A percentile compares a stretch with the other conserved stretches of the same genome.
Evolutionary conservation across 345 rosid species (phyloP).

Genomic region (Erucastrum elatum): DNA sequence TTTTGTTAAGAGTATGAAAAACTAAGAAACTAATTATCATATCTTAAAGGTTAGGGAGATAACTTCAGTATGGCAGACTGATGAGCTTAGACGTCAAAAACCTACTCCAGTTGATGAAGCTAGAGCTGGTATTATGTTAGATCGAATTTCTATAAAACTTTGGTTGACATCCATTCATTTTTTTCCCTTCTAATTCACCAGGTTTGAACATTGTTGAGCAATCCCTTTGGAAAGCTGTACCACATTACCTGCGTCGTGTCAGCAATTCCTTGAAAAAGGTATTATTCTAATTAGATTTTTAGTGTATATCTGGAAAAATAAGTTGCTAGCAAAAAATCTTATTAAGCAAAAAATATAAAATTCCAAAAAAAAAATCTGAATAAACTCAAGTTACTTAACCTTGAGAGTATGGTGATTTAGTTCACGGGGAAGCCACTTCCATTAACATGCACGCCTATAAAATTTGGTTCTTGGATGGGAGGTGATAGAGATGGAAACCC

Average conservation of each 20-base stretch:
- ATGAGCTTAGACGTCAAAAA: slow-evolving; percentile 92
- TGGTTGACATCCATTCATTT: neutral
- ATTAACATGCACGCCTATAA: slow-evolving; percentile 85
- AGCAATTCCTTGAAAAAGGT: slow-evolving; percentile 92
- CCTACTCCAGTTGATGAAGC: slow-evolving; percentile 98
- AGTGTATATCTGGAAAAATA: neutral
- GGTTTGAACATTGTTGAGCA: slow-evolving; percentile 98
- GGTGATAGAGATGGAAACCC: slow-evolving; percentile 99
- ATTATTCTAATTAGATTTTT: neutral
- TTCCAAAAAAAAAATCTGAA: neutral
- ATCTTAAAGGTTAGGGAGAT: slow-evolving; percentile 76
- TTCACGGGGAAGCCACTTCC: slow-evolving; percentile 87
- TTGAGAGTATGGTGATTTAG: slow-evolving; percentile 37
- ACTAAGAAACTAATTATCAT: neutral
- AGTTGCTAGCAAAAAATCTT: neutral
- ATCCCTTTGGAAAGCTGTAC: slow-evolving; percentile 93
- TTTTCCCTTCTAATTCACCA: slow-evolving; percentile 19
- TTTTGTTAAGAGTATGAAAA: neutral
- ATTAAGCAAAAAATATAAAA: neutral
- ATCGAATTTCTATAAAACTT: slow-evolving; percentile 1
- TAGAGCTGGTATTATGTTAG: slow-evolving; percentile 61
- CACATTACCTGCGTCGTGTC: slow-evolving; percentile 89
- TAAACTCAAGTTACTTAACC: neutral
- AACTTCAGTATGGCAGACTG: slow-evolving; percentile 92
- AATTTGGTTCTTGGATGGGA: slow-evolving; percentile 98